A percentile compares a stretch with the other conserved stretches of the same genome.
These are phyloP conservation scores for Linnemannia exigua DNA, from an alignment of 192 early-diverging fungal species.

Conservation along the genomic window DNA sequence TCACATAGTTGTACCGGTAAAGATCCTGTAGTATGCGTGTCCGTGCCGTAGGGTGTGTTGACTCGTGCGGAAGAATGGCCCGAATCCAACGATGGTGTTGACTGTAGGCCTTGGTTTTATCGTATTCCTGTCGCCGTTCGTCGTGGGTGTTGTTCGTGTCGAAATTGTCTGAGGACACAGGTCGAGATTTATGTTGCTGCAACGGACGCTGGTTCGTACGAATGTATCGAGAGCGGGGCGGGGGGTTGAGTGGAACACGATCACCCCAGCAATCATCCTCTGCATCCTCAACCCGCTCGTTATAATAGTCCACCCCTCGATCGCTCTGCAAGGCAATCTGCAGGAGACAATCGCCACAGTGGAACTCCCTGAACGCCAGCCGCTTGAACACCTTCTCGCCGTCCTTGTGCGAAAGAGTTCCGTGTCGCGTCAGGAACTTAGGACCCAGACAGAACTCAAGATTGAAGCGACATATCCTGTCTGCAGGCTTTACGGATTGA, in stretches of 20 bases:
- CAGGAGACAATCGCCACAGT: conserved; percentile 55
- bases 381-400: conserved; percentile 28
- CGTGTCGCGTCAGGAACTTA: conserved; percentile 27
- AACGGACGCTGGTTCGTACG: too few species aligned
- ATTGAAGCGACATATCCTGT: conserved; percentile 35
- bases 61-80: too few species aligned
- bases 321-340: conserved; percentile 39
- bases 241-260: conserved; percentile 32
- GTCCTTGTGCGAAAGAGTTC: not conserved
- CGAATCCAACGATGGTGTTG: too few species aligned
- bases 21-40: too few species aligned
- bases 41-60: too few species aligned
- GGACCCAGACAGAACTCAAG: conserved; percentile 40
- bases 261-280: conserved; percentile 13
- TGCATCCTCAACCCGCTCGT: conserved; percentile 11
- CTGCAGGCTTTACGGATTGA: conserved; percentile 18
- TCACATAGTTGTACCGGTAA: too few species aligned
- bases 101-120: too few species aligned
- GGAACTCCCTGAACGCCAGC: conserved; percentile 33
- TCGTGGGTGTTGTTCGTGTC: too few species aligned
- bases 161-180: too few species aligned
- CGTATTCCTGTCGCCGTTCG: too few species aligned
- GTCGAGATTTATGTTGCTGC: too few species aligned
- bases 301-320: not conserved
- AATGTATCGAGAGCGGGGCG: conserved; percentile 15